phyloP scores from a whole-genome alignment of 2,329 filamentous ascomycete genomes.

The Penicillium concentricum region DNA sequence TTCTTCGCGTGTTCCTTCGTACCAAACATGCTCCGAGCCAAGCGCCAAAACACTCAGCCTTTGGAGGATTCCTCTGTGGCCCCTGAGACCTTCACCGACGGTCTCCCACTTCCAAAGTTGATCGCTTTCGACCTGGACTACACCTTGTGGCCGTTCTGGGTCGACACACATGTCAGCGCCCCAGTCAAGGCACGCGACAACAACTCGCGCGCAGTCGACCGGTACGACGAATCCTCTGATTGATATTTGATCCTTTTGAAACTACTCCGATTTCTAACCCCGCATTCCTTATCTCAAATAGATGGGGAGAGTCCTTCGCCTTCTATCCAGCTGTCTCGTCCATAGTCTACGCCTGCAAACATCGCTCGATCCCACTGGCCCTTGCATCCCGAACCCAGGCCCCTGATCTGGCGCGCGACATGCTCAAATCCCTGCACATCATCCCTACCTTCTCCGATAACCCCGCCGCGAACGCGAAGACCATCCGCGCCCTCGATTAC shows the following conservation, averaged over 20 bases:
- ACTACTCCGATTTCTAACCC: neutral
- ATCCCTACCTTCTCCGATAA: slow-evolving; percentile 47
- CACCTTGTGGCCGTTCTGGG: slow-evolving; percentile 98
- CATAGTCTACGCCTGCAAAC: slow-evolving; percentile 63
- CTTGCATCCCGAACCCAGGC: slow-evolving; percentile 79
- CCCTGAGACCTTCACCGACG: slow-evolving; percentile 61
- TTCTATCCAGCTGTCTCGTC: slow-evolving; percentile 71
- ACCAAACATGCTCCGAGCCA: slow-evolving; percentile 32
- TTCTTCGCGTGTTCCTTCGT: neutral
- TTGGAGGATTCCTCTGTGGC: slow-evolving; percentile 39
- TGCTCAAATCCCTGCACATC: slow-evolving; percentile 72
- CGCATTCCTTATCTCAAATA: slow-evolving; percentile 17
- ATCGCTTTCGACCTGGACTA: slow-evolving; percentile 97
- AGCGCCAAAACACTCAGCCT: slow-evolving; percentile 36
- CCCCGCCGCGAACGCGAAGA: slow-evolving; percentile 44
- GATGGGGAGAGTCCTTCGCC: slow-evolving; percentile 63
- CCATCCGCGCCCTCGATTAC: slow-evolving; percentile 51
- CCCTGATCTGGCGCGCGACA: slow-evolving; percentile 74
- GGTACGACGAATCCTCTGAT: slow-evolving; percentile 26
- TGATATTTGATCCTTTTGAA: neutral
- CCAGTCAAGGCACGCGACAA: slow-evolving; percentile 66
- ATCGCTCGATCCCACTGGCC: slow-evolving; percentile 58
- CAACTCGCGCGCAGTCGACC: slow-evolving; percentile 46
- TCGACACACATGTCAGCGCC: slow-evolving; percentile 83
- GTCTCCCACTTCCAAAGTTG: slow-evolving; percentile 73